Evolutionary conservation across 176 grass and related monocot species (phyloP).

Genomic region (Hyparrhenia diplandra): DNA sequence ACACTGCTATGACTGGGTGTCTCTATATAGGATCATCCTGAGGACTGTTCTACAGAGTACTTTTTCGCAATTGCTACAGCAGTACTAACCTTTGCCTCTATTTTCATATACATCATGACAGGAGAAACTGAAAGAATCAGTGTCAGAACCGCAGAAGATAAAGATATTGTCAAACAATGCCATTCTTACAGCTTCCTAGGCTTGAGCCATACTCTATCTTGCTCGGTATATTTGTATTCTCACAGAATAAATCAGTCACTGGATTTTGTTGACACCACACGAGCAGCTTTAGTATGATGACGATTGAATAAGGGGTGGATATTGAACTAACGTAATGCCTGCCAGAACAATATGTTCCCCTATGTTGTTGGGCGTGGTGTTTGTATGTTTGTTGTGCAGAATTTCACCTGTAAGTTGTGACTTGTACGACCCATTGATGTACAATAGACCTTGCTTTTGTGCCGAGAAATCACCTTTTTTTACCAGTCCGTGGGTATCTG

Average conservation of each 20-base stretch:
- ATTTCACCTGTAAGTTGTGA: neutral
- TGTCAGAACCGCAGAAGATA: slow-evolving; percentile 25
- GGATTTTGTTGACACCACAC: neutral
- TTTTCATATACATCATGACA: slow-evolving; percentile 9
- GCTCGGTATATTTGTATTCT: neutral
- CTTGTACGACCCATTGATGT: neutral
- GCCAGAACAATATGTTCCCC: neutral
- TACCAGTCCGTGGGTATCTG: no score
- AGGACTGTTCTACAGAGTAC: neutral
- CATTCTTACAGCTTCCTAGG: slow-evolving; percentile 36
- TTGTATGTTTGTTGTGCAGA: neutral
- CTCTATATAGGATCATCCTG: neutral
- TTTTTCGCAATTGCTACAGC: neutral
- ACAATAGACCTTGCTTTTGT: neutral
- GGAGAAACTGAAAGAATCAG: slow-evolving; percentile 21
- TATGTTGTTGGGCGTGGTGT: neutral
- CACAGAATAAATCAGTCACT: neutral
- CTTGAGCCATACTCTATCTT: neutral
- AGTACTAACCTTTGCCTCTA: neutral
- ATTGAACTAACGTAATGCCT: neutral
- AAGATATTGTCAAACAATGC: slow-evolving; percentile 23
- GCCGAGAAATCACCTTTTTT: no score
- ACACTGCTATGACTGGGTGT: neutral
- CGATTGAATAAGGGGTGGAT: slow-evolving; percentile 24
- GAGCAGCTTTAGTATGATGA: neutral